These are phyloP conservation scores for Parascedosporium putredinis DNA, from an alignment of 2,329 filamentous ascomycete genomes.

Conservation along the genomic window DNA sequence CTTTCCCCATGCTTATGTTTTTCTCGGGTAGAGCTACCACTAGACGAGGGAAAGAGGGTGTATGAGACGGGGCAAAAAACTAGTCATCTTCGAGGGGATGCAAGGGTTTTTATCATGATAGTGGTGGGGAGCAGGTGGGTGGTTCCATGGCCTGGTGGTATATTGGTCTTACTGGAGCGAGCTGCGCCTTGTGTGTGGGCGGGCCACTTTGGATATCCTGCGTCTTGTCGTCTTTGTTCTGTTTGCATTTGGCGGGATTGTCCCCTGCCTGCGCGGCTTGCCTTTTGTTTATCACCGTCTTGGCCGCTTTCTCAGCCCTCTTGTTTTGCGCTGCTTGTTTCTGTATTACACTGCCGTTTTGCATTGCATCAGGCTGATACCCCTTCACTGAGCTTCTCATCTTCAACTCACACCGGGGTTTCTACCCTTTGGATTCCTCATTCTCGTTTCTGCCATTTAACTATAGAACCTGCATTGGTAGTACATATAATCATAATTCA, in stretches of 20 bases:
- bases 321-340: not conserved
- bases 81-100: too few species aligned
- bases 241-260: too few species aligned
- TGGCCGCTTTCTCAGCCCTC: not conserved
- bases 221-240: too few species aligned
- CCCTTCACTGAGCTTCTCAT: not conserved
- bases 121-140: not conserved
- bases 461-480: conserved; percentile 15
- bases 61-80: not conserved
- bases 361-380: conserved; percentile 5
- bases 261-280: too few species aligned
- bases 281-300: not conserved
- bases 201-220: too few species aligned
- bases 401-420: not conserved
- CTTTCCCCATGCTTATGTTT: not conserved
- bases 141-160: not conserved
- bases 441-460: not conserved
- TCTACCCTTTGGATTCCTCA: too few species aligned
- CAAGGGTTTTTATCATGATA: not conserved
- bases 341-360: not conserved
- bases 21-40: not conserved
- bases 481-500: conserved; percentile 5
- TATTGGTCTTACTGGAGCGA: not conserved
- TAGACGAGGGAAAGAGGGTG: not conserved
- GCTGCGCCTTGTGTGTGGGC: too few species aligned